These are phyloP conservation scores for Friedmanniomyces simplex DNA, from an alignment of 495 filamentous ascomycete genomes.

Conservation along the genomic window DNA sequence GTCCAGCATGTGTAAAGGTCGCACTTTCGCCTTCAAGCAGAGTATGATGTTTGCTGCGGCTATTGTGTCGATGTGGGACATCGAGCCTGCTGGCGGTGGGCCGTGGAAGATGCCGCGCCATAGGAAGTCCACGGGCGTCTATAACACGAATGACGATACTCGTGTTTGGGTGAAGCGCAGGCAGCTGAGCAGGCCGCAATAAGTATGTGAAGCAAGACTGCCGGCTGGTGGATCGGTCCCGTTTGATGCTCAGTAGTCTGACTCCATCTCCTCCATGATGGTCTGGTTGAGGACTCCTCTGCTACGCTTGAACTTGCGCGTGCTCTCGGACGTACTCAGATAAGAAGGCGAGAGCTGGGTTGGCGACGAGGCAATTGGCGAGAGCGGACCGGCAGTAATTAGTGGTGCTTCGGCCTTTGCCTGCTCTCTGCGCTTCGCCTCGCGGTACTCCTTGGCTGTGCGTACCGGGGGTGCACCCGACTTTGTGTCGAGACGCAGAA, in stretches of 20 bases:
- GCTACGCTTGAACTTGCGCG: not conserved
- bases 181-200: not conserved
- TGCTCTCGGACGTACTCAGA: constrained; percentile 5
- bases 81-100: constrained; percentile 25
- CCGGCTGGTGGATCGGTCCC: too few species aligned
- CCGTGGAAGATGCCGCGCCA: constrained; percentile 28
- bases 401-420: constrained; percentile 4
- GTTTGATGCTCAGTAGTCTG: constrained; percentile 18
- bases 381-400: not conserved
- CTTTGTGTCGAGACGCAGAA: constrained; percentile 5
- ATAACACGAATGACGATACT: constrained; percentile 22
- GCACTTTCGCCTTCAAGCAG: constrained; percentile 30
- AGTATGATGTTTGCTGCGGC: constrained; percentile 31
- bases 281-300: constrained; percentile 18
- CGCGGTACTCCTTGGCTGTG: constrained; percentile 18
- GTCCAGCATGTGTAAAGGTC: constrained; percentile 28
- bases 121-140: constrained; percentile 24
- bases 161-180: constrained; percentile 27
- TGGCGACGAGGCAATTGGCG: not conserved
- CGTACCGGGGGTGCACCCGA: not conserved
- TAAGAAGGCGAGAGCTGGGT: constrained; percentile 1
- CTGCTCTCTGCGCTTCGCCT: constrained; percentile 14
- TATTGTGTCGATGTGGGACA: constrained; percentile 33
- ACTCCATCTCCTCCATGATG: constrained; percentile 20
- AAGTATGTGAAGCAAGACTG: too few species aligned